These are phyloP conservation scores for Myriosclerotinia duriaeana DNA, from an alignment of 2,329 filamentous ascomycete genomes.

Conservation along the genomic window DNA sequence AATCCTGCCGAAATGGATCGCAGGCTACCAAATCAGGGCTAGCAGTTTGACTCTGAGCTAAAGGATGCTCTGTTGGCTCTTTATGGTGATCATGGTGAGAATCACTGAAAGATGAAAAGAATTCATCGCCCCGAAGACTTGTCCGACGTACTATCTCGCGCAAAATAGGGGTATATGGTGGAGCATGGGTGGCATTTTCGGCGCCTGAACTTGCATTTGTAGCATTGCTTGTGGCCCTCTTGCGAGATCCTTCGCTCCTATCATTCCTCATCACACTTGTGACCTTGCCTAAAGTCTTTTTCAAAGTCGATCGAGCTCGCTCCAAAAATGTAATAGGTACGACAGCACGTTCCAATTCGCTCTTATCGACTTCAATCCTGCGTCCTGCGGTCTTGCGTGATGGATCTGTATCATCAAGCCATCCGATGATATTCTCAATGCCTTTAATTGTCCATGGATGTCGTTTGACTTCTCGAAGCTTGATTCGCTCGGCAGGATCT, in stretches of 20 bases:
- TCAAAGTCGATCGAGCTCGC: constrained; percentile 75
- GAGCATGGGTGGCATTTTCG: constrained; percentile 50
- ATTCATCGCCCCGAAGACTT: constrained; percentile 60
- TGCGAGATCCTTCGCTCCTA: constrained; percentile 56
- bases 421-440: constrained; percentile 69
- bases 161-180: constrained; percentile 43
- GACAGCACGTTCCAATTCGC: constrained; percentile 86
- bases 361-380: constrained; percentile 88
- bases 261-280: constrained; percentile 50
- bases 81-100: constrained; percentile 28
- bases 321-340: constrained; percentile 86
- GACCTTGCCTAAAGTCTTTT: constrained; percentile 64
- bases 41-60: constrained; percentile 50
- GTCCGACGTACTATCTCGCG: constrained; percentile 48
- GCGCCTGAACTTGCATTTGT: constrained; percentile 62
- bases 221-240: constrained; percentile 60
- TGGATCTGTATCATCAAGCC: constrained; percentile 95
- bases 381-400: constrained; percentile 73
- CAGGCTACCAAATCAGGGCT: constrained; percentile 3
- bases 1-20: constrained; percentile 13
- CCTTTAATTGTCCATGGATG: constrained; percentile 88
- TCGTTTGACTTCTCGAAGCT: constrained; percentile 86
- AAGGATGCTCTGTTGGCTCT: constrained; percentile 64
- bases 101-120: constrained; percentile 50
- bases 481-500: constrained; percentile 84